A percentile compares a stretch with the other conserved stretches of the same genome.
These are phyloP conservation scores for Aureobasidium melanogenum DNA, from an alignment of 2,329 filamentous ascomycete species.

Conservation along the genomic window DNA sequence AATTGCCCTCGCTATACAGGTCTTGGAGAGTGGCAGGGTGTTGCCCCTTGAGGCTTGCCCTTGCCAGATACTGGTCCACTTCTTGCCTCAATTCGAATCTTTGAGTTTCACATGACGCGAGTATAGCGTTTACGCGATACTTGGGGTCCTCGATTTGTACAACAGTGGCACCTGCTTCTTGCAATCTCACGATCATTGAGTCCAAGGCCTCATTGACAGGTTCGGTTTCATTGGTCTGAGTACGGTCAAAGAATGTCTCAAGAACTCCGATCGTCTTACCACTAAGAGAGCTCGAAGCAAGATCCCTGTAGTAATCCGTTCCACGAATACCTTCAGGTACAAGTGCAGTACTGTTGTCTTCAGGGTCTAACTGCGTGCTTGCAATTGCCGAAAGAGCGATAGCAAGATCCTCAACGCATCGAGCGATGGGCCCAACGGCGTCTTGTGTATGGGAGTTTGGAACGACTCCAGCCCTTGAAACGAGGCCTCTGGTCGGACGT, in stretches of 20 bases:
- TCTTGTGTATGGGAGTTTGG: slow-evolving; percentile 27
- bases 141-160: slow-evolving; percentile 40
- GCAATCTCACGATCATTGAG: slow-evolving; percentile 37
- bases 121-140: slow-evolving; percentile 46
- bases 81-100: slow-evolving; percentile 50
- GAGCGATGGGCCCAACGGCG: slow-evolving; percentile 23
- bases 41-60: slow-evolving; percentile 32
- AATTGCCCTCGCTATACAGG: slow-evolving; percentile 36
- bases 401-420: slow-evolving; percentile 25
- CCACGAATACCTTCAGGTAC: slow-evolving; percentile 33
- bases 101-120: slow-evolving; percentile 48
- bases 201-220: slow-evolving; percentile 49
- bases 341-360: slow-evolving; percentile 45
- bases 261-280: slow-evolving; percentile 42
- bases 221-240: slow-evolving; percentile 42
- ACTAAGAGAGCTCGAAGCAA: slow-evolving; percentile 28
- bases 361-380: slow-evolving; percentile 40
- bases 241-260: slow-evolving; percentile 51
- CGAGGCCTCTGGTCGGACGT: slow-evolving; percentile 36
- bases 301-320: slow-evolving; percentile 39
- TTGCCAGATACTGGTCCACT: slow-evolving; percentile 48
- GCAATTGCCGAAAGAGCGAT: slow-evolving; percentile 31
- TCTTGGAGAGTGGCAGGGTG: slow-evolving; percentile 40
- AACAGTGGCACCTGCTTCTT: slow-evolving; percentile 40
- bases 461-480: slow-evolving; percentile 23